Evolutionary conservation across 495 filamentous ascomycete genomes (phyloP), one percentile per base, ranked within the genome.

Genomic region (Staphylotrichum longicolle): DNA sequence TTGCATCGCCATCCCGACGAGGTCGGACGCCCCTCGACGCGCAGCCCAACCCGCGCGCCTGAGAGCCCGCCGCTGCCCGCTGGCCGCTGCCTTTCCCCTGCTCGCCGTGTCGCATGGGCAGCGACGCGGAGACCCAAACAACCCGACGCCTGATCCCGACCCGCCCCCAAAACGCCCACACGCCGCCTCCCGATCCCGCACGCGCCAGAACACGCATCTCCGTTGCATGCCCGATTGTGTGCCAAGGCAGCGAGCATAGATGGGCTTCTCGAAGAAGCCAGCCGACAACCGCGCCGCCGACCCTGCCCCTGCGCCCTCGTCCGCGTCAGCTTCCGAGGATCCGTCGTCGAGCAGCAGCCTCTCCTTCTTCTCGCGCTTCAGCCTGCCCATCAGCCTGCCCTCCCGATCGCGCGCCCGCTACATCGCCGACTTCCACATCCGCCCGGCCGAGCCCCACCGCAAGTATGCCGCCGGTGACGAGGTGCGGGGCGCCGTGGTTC

Each of bases 401-500:
- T 78, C 68, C 73, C 85, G 71, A 78, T 87, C 70, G 80, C 88
- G 80, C 49, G 57, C 74, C 63, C 88, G 91, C 67, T 86, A 85
- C 70, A 77, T 95, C 58, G 80, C 86, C 66, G 92, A 96, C 68
- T 96, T 91, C 75, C 86, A 93, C 67, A 84, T 91, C 73, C 79
- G 82, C 42, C 80, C 85, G n/a, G 85, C 93, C 65, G 91, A 97
- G 64, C 93, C 94, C 34, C 91, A 94, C 78, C 88, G 90, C 55
- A 86, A 90, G 54, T 96, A 97, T 71, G 85, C 83, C 20, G 82
- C 84, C 14, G 83, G 82, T 41, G 84, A 86, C 48, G 71, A 82
- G 60, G 82, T 86, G 14, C 78, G 77, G 62, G 94, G 94, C 46
- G 86, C 84, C 52, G 91, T 98, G 1, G 78, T 91, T 33, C 77